Evolutionary conservation across 768 basidiomycete species (phyloP).

Genomic region (Trametes gibbosa): DNA sequence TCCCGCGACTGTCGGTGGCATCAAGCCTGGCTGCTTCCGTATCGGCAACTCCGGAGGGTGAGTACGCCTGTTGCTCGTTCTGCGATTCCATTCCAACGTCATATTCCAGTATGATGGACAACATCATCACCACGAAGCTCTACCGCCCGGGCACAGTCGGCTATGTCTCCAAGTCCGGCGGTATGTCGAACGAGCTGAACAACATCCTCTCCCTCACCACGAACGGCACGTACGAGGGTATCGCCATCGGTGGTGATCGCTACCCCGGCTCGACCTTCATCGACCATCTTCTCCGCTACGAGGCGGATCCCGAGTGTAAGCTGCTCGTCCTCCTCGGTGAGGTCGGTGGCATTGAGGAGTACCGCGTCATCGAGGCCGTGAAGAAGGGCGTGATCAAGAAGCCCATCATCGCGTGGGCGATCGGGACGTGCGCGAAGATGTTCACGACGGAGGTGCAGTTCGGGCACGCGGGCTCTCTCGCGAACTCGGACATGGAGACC

Average conservation of each 20-base stretch:
- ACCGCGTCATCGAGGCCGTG: constrained; percentile 97
- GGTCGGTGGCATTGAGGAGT: constrained; percentile 98
- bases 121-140: constrained; percentile 97
- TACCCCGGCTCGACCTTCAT: constrained; percentile 99
- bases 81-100: background rate
- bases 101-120: constrained; percentile 91
- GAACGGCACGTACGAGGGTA: constrained; percentile 99
- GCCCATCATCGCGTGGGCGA: constrained; percentile 99
- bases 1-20: constrained; percentile 97
- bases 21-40: constrained; percentile 99
- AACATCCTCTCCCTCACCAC: constrained; percentile 96
- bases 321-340: constrained; percentile 98
- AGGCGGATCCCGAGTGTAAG: constrained; percentile 96
- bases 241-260: constrained; percentile 99
- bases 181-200: constrained; percentile 99
- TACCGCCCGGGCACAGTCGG: constrained; percentile 97
- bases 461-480: constrained; percentile 97
- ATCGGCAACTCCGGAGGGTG: constrained; percentile 98
- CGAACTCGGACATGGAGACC: constrained; percentile 96
- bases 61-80: constrained; percentile 22
- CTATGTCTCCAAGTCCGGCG: constrained; percentile 99
- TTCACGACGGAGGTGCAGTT: constrained; percentile 99
- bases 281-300: constrained; percentile 97
- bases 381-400: constrained; percentile 92
- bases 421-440: constrained; percentile 99